A percentile compares a stretch with the other conserved stretches of the same genome.
Evolutionary conservation across 129 eudicot genomes (phyloP).

Genomic region (Dittrichia graveolens): DNA sequence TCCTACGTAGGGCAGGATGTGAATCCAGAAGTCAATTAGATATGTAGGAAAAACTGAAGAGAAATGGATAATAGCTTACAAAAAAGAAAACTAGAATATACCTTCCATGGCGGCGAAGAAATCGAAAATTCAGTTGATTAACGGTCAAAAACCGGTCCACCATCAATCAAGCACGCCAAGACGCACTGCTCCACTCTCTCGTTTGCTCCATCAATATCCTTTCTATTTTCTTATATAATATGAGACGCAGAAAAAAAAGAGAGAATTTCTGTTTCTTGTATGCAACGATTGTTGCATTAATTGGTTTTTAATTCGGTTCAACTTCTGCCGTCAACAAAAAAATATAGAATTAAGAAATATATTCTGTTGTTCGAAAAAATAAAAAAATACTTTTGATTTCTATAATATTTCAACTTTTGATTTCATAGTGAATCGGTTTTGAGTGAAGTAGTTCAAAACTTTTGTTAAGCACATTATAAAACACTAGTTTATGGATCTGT

Average conservation of each 20-base stretch:
- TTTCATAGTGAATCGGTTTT: too few relatives aligned
- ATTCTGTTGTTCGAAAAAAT: too few relatives aligned
- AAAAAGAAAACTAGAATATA: neutral
- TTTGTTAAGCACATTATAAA: too few relatives aligned
- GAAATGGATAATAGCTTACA: neutral
- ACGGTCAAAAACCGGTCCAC: slow-evolving; percentile 35
- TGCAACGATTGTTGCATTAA: too few relatives aligned
- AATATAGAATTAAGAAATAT: too few relatives aligned
- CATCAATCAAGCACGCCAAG: slow-evolving; percentile 21
- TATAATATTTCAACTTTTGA: too few relatives aligned
- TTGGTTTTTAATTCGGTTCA: too few relatives aligned
- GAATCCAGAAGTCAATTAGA: slow-evolving; percentile 26
- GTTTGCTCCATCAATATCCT: slow-evolving; percentile 20
- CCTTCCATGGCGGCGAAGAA: slow-evolving; percentile 40
- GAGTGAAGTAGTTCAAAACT: too few relatives aligned
- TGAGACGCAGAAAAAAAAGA: neutral
- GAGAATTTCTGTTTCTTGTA: neutral
- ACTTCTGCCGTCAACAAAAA: too few relatives aligned
- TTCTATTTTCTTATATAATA: neutral
- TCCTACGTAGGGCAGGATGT: neutral
- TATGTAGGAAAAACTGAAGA: too few relatives aligned
- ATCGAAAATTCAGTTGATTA: slow-evolving; percentile 19
- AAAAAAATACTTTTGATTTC: too few relatives aligned
- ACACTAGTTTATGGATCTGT: too few relatives aligned
- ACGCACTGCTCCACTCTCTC: slow-evolving; percentile 33